A percentile compares a stretch with the other conserved stretches of the same genome.
Conservation (phyloP, 257 asterid species). For the Rhazya stricta region DNA sequence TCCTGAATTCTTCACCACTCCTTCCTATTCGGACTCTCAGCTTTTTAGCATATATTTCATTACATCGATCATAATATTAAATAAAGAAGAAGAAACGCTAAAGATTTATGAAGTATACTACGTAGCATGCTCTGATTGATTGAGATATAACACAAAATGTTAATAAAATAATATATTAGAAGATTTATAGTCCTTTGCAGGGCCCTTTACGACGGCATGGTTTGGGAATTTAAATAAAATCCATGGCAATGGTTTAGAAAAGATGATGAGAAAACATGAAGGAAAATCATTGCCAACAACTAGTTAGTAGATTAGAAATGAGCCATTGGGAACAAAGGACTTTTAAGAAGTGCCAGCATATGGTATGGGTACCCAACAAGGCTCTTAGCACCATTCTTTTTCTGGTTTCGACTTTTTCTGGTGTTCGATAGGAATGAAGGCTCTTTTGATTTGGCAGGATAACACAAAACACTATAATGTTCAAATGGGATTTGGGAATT, state of each 20-base stretch:
- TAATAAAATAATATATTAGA: no score
- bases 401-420: background rate
- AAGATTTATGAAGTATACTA: no score
- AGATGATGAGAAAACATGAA: background rate
- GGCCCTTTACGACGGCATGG: no score
- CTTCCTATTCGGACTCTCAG: no score
- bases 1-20: background rate
- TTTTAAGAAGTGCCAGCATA: background rate
- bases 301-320: background rate
- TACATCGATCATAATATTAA: no score
- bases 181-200: no score
- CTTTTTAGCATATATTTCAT: no score
- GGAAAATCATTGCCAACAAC: background rate
- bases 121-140: no score
- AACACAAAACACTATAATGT: background rate
- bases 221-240: no score
- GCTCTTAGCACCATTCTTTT: constrained; percentile 5
- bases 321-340: background rate
- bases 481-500: background rate
- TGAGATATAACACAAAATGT: no score
- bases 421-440: background rate
- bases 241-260: background rate
- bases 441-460: background rate
- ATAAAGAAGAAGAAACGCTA: no score
- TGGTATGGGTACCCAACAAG: background rate